Evolutionary conservation across 2,329 filamentous ascomycete species (phyloP), one percentile per base, ranked within the genome.

Genomic region (Fusarium gaditjirri): DNA sequence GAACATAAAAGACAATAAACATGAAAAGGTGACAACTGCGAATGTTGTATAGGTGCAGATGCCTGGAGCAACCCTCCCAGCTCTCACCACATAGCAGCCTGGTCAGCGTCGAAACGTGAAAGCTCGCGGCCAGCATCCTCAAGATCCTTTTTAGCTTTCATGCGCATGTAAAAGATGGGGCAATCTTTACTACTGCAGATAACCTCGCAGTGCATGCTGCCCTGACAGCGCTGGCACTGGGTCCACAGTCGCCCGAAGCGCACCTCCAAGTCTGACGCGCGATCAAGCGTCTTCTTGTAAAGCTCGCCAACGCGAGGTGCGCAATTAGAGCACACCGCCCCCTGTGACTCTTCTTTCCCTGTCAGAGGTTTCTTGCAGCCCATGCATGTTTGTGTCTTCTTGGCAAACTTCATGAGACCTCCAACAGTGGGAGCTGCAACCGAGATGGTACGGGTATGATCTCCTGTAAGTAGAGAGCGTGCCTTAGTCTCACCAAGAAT

Each of bases 141-240:
- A 42, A 98, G 91, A 81, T 99, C 96, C 86, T 99, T 99, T 88
- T 98, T 97, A 36, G 95, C 95, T 87, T 99, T 99, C 96, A 99
- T 99, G 8, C 96, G 91, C 96, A 99, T 99, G 82, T 99, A 99
- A 83, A 99, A 99, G 78, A 99, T 99, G 2, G 96, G 96, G 80
- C 96, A 99, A 85, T 99, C 96, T 81, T 94, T 93, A 80, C 92
- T 95, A 71, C 92, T 95, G 85, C 96, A 99, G 76, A 99, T 98
- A 60, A 99, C 97, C 82, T 99, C 96, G 81, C 94, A 96, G 84
- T 99, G 96, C 88, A 99, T 93, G 84, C 94, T 98, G 60, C 95
- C 96, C 84, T 99, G 96, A 81, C 96, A 99, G 44, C 96, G 88
- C 84, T 99, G 96, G 81, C 96, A 99, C 82, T 99, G 96, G 53